These are phyloP conservation scores for Flaveria robusta DNA, from an alignment of 129 eudicot genomes.

Conservation along the genomic window DNA sequence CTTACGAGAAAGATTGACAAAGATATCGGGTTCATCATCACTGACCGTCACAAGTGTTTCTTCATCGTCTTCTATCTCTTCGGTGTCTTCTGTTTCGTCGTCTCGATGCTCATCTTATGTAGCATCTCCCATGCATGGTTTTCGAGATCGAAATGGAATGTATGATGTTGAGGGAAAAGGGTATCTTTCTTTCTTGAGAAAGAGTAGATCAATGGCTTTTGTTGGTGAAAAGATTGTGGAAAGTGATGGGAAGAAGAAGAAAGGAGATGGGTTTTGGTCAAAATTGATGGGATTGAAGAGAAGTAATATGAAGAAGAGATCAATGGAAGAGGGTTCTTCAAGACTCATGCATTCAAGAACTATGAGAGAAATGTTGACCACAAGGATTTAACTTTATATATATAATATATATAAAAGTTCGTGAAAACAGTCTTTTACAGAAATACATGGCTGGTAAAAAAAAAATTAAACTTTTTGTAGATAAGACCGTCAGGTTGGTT, in stretches of 20 bases:
- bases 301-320: conserved; percentile 11
- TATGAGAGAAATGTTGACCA: conserved; percentile 44
- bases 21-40: conserved; percentile 26
- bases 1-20: conserved; percentile 54
- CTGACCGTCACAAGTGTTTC: background rate
- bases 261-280: conserved; percentile 52
- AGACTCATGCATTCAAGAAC: conserved; percentile 51
- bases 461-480: no score
- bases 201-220: conserved; percentile 60
- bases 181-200: conserved; percentile 39
- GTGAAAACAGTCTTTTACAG: no score
- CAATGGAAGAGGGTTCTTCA: conserved; percentile 29
- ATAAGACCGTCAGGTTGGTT: no score
- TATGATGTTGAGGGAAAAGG: conserved; percentile 33
- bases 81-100: conserved; percentile 40
- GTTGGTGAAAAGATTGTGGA: conserved; percentile 28
- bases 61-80: conserved; percentile 46
- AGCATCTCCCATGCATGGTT: conserved; percentile 46
- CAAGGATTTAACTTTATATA: conserved; percentile 3
- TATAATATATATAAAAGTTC: no score
- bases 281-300: conserved; percentile 39
- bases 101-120: conserved; percentile 45
- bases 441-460: no score
- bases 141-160: background rate
- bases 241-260: conserved; percentile 31